Evolutionary conservation across 202 grass and related monocot genomes (phyloP).

Genomic region (Zoysia matrella): DNA sequence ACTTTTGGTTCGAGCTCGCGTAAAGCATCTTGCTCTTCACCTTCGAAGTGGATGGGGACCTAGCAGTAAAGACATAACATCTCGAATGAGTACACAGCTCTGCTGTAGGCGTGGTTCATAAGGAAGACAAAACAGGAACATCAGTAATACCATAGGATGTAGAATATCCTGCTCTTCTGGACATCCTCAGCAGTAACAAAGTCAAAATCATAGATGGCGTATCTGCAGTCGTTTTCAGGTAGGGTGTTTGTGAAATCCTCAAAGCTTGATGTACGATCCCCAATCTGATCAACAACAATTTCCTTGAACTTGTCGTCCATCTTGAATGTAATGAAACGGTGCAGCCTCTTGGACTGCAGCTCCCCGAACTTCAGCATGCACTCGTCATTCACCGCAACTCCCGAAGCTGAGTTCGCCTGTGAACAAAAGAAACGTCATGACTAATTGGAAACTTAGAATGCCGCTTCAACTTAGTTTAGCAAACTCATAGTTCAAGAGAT

Average conservation of each 20-base stretch:
- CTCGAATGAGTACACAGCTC: slow-evolving; percentile 15
- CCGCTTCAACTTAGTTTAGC: background rate
- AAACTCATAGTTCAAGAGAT: background rate
- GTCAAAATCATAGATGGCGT: slow-evolving; percentile 51
- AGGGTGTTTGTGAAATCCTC: slow-evolving; percentile 56
- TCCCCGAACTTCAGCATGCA: slow-evolving; percentile 65
- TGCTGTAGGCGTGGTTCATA: background rate
- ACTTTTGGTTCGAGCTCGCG: slow-evolving; percentile 53
- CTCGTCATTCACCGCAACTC: slow-evolving; percentile 57
- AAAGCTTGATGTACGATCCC: slow-evolving; percentile 43
- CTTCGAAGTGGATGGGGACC: slow-evolving; percentile 53
- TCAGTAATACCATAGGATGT: slow-evolving; percentile 59
- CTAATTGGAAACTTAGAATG: no score
- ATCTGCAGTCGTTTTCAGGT: slow-evolving; percentile 43
- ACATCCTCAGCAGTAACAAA: slow-evolving; percentile 59
- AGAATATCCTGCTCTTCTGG: slow-evolving; percentile 70
- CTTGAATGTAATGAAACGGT: slow-evolving; percentile 63
- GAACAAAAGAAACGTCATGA: background rate
- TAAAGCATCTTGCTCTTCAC: slow-evolving; percentile 76
- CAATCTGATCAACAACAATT: slow-evolving; percentile 53
- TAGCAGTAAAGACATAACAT: slow-evolving; percentile 30
- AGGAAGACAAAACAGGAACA: background rate
- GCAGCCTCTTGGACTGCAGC: slow-evolving; percentile 69
- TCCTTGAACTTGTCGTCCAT: slow-evolving; percentile 56
- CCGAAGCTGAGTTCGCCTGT: slow-evolving; percentile 62